phyloP scores from a whole-genome alignment of 2,329 filamentous ascomycete genomes.

The Ciborinia camelliae region DNA sequence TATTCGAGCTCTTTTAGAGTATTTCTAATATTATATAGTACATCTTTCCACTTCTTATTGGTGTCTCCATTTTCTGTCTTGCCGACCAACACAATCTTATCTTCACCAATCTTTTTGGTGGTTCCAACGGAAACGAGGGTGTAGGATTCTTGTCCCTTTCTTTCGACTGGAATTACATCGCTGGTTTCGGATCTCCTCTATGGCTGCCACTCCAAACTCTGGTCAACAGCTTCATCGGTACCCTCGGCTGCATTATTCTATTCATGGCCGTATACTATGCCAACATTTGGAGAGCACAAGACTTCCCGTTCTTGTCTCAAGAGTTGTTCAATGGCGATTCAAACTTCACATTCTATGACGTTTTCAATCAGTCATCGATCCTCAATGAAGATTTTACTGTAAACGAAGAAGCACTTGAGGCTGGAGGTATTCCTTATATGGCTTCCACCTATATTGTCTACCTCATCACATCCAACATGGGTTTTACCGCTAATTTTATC shows the following conservation, averaged over 20 bases:
- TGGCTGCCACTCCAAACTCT: slow-evolving; percentile 39
- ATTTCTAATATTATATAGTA: slow-evolving; percentile 11
- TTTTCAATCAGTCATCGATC: slow-evolving; percentile 45
- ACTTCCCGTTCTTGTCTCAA: slow-evolving; percentile 45
- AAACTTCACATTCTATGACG: slow-evolving; percentile 38
- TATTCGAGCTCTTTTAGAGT: neutral
- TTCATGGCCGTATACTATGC: slow-evolving; percentile 43
- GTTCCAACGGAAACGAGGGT: slow-evolving; percentile 46
- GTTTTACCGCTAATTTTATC: slow-evolving; percentile 46
- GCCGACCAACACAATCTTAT: slow-evolving; percentile 43
- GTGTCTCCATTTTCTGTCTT: slow-evolving; percentile 46
- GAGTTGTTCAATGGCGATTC: slow-evolving; percentile 41
- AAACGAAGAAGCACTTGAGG: slow-evolving; percentile 37
- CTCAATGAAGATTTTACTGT: slow-evolving; percentile 42
- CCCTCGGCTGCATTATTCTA: slow-evolving; percentile 36
- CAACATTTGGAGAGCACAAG: slow-evolving; percentile 42
- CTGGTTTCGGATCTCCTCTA: slow-evolving; percentile 26
- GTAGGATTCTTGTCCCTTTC: slow-evolving; percentile 38
- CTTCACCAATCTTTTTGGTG: slow-evolving; percentile 50
- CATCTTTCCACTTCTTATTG: slow-evolving; percentile 47
- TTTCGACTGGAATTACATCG: slow-evolving; percentile 46
- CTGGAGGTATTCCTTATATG: slow-evolving; percentile 43
- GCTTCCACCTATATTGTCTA: slow-evolving; percentile 42
- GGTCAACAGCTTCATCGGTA: slow-evolving; percentile 37
- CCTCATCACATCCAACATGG: slow-evolving; percentile 46